Percentiles rank a stretch among this genome's conserved stretches.
Conservation (phyloP, 2,329 filamentous ascomycete species). For the Coccinonectria pachysandricola region DNA sequence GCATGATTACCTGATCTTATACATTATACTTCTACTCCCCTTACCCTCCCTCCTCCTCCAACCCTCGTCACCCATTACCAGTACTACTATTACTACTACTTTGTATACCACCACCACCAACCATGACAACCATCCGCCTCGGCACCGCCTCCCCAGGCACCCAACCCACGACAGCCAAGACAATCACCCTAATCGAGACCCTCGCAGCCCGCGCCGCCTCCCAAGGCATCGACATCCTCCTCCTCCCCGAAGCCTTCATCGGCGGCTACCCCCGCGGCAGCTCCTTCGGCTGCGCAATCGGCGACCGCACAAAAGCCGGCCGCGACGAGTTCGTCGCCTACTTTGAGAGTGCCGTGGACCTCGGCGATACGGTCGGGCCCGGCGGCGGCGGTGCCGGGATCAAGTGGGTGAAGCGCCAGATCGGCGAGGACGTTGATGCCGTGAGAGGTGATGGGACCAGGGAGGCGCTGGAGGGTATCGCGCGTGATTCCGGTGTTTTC, state of each 20-base stretch:
- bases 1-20: too few relatives aligned
- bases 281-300: conserved; percentile 65
- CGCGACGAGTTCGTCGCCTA: conserved; percentile 76
- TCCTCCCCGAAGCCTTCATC: conserved; percentile 87
- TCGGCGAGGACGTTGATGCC: conserved; percentile 27
- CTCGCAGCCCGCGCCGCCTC: conserved; percentile 54
- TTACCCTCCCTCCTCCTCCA: too few relatives aligned
- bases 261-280: conserved; percentile 84
- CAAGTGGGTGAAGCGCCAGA: conserved; percentile 56
- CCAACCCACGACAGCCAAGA: conserved; percentile 41
- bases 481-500: conserved; percentile 70
- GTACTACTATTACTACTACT: too few relatives aligned
- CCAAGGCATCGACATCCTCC: conserved; percentile 52
- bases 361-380: conserved; percentile 62
- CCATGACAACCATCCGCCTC: conserved; percentile 33
- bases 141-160: conserved; percentile 47
- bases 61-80: too few relatives aligned
- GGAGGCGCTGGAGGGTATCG: conserved; percentile 67
- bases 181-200: conserved; percentile 53
- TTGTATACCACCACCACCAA: too few relatives aligned
- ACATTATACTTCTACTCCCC: too few relatives aligned
- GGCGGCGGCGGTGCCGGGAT: conserved; percentile 55
- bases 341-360: conserved; percentile 67
- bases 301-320: conserved; percentile 55
- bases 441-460: conserved; percentile 52